Conservation (phyloP, 2,329 filamentous ascomycete species). For the Westerdykella ornata region DNA sequence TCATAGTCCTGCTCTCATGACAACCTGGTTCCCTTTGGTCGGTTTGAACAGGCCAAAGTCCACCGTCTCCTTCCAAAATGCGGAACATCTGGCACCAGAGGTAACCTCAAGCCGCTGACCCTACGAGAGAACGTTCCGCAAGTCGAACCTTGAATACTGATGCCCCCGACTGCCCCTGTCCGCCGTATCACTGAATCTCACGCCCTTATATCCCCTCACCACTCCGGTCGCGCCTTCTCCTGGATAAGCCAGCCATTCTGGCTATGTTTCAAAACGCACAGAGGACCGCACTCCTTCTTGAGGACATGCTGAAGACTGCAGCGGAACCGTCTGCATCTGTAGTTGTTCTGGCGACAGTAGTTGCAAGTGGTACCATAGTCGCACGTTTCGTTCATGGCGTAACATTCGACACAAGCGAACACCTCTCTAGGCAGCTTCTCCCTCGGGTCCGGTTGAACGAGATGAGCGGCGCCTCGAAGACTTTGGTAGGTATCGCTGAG, state of each 20-base stretch:
- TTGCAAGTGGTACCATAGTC: constrained; percentile 18
- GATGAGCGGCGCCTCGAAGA: constrained; percentile 23
- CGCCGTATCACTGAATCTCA: no score
- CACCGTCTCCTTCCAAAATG: no score
- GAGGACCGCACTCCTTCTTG: constrained; percentile 1
- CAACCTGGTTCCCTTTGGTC: no score
- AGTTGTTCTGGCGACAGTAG: constrained; percentile 15
- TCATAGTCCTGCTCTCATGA: no score
- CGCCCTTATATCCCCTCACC: no score
- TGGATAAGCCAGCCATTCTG: not conserved
- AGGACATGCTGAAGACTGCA: constrained; percentile 23
- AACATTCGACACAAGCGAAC: constrained; percentile 26
- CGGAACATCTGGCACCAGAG: no score
- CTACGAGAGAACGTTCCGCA: no score
- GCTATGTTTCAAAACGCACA: not conserved
- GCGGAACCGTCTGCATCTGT: constrained; percentile 23
- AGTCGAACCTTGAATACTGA: no score
- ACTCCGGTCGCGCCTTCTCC: no score
- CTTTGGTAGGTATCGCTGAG: constrained; percentile 5
- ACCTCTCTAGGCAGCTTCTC: constrained; percentile 17
- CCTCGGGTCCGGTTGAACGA: constrained; percentile 14
- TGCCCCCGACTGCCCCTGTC: no score
- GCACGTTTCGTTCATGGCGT: constrained; percentile 19
- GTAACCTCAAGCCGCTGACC: no score
- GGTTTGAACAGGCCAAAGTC: no score